Conservation (phyloP, 768 basidiomycete species). For the Royoungia palumana region DNA sequence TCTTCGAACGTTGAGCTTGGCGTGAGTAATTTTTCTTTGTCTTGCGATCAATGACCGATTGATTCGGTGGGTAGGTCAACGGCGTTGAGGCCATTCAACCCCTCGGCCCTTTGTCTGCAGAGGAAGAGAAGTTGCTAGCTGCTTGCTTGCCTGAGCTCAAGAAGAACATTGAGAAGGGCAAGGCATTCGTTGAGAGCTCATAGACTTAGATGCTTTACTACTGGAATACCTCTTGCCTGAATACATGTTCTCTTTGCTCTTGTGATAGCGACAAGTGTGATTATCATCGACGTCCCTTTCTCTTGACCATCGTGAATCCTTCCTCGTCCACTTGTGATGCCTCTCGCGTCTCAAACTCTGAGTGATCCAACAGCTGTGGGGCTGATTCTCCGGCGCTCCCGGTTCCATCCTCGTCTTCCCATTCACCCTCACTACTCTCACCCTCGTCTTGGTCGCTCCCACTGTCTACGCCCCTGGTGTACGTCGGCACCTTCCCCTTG, state of each 20-base stretch:
- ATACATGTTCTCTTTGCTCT: background rate
- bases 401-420: conserved; percentile 29
- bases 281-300: conserved; percentile 45
- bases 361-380: conserved; percentile 52
- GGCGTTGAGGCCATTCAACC: conserved; percentile 94
- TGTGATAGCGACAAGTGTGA: no score
- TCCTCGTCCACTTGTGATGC: conserved; percentile 87
- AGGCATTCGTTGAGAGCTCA: conserved; percentile 57
- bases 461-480: conserved; percentile 38
- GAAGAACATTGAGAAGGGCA: conserved; percentile 98
- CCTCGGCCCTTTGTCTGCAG: conserved; percentile 70
- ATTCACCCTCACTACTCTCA: conserved; percentile 44
- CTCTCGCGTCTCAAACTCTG: conserved; percentile 24
- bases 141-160: conserved; percentile 89
- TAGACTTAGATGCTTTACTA: conserved; percentile 22
- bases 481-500: conserved; percentile 53
- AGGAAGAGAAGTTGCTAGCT: conserved; percentile 83
- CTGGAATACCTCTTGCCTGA: conserved; percentile 23
- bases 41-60: conserved; percentile 2
- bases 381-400: conserved; percentile 47
- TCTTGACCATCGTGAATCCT: conserved; percentile 81
- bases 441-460: conserved; percentile 34
- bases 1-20: conserved; percentile 92
- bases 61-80: conserved; percentile 44
- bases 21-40: conserved; percentile 45